Evolutionary conservation across 78 protist species (phyloP).

Genomic region (Ministeria vibrans): DNA sequence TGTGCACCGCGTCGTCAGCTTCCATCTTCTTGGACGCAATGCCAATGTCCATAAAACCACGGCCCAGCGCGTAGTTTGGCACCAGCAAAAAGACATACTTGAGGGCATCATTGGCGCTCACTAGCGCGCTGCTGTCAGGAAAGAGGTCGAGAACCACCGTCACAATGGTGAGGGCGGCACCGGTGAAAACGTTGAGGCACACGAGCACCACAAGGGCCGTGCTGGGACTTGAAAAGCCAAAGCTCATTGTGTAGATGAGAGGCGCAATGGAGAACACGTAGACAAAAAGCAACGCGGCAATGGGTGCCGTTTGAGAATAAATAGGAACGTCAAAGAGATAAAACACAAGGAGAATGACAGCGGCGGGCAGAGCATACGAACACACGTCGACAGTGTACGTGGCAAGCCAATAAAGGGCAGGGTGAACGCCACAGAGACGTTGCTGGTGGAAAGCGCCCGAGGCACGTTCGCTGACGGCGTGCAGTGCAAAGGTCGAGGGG

Average conservation of each 20-base stretch:
- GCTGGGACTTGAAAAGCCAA: not conserved
- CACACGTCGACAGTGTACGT: conserved; percentile 26
- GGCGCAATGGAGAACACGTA: conserved; percentile 11
- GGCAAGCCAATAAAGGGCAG: not conserved
- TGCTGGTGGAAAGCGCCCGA: not conserved
- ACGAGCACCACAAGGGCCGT: conserved; percentile 2
- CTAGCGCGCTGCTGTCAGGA: not conserved
- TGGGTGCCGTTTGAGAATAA: not conserved
- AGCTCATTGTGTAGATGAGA: not conserved
- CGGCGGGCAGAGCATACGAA: not conserved
- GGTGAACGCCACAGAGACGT: not conserved
- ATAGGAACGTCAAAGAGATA: not conserved
- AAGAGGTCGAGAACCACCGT: not conserved
- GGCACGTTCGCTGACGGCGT: not conserved
- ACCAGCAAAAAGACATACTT: not conserved
- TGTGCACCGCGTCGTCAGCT: too few relatives aligned
- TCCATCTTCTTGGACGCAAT: too few relatives aligned
- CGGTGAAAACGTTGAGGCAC: conserved; percentile 13
- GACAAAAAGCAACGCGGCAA: not conserved
- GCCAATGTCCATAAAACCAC: not conserved
- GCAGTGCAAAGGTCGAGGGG: not conserved
- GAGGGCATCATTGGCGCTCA: not conserved
- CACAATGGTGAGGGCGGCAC: not conserved
- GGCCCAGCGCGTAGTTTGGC: conserved; percentile 1
- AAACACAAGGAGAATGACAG: conserved; percentile 4